Evolutionary conservation across 108 stramenopile genomes (phyloP).

Genomic region (Halocafeteria seosinensis): DNA sequence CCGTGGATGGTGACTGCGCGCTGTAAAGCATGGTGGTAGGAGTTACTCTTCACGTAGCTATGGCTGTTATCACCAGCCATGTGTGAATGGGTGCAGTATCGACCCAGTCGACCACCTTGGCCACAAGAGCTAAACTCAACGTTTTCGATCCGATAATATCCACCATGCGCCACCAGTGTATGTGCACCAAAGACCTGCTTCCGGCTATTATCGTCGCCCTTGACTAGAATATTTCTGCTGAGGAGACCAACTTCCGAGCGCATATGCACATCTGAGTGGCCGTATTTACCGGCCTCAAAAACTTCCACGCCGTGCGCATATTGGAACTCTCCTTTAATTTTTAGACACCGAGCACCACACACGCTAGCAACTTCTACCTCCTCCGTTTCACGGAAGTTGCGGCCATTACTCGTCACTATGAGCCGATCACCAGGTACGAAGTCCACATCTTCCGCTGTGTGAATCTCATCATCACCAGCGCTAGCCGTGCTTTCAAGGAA

Average conservation of each 20-base stretch:
- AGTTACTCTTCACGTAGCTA: conserved; percentile 17
- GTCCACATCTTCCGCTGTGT: conserved; percentile 5
- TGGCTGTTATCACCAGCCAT: conserved; percentile 11
- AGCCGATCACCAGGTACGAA: conserved; percentile 11
- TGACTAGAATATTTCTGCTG: conserved; percentile 21
- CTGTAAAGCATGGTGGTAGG: conserved; percentile 20
- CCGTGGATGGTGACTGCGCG: conserved; percentile 33
- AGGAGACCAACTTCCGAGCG: conserved; percentile 12
- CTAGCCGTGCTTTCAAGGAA: not conserved
- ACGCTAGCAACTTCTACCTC: too few species aligned
- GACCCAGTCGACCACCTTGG: conserved; percentile 19
- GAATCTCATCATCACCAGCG: too few species aligned
- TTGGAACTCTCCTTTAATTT: too few species aligned
- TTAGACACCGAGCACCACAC: too few species aligned
- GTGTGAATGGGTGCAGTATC: conserved; percentile 34
- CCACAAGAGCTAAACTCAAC: conserved; percentile 13
- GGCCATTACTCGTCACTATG: not conserved
- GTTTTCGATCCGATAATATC: conserved; percentile 11
- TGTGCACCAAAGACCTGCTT: conserved; percentile 16
- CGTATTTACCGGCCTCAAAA: not conserved
- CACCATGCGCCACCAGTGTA: conserved; percentile 6
- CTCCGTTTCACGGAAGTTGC: conserved; percentile 1
- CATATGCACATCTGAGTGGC: not conserved
- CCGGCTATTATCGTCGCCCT: conserved; percentile 9
- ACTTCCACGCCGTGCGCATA: conserved; percentile 9